Conservation (phyloP, 208 protist species). For the Leishmania tarentolae region DNA sequence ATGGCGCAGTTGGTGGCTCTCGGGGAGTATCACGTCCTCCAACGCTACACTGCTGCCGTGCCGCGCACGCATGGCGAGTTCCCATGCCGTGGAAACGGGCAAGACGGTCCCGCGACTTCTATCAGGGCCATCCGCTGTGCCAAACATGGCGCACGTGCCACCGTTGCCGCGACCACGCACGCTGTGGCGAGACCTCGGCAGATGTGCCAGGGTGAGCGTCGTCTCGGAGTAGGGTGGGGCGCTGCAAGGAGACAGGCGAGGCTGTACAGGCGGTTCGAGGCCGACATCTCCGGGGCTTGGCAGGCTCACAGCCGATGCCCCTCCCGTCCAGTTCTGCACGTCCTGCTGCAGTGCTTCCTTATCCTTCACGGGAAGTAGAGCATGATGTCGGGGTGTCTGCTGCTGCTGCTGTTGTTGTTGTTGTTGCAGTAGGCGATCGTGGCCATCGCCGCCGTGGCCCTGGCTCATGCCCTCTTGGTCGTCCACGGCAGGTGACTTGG, state of each 20-base stretch:
- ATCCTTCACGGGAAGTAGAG: not conserved
- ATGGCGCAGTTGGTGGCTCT: not conserved
- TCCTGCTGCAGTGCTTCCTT: not conserved
- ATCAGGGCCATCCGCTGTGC: not conserved
- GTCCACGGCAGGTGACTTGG: not conserved
- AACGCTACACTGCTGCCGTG: not conserved
- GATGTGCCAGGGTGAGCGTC: not conserved
- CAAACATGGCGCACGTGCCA: not conserved
- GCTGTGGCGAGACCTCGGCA: not conserved
- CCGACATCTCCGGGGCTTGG: slow-evolving; percentile 28
- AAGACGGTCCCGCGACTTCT: not conserved
- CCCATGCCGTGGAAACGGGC: not conserved
- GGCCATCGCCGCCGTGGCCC: not conserved
- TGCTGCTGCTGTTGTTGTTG: not conserved
- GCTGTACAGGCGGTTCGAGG: not conserved
- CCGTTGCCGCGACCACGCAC: not conserved
- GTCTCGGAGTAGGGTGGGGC: not conserved
- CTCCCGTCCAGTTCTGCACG: not conserved
- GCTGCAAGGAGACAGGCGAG: not conserved
- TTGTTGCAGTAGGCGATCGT: not conserved
- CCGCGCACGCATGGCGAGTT: not conserved
- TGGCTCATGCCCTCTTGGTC: not conserved
- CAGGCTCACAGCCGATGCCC: slow-evolving; percentile 4
- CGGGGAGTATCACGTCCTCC: not conserved
- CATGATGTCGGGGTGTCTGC: not conserved